Percentiles rank a stretch among this genome's conserved stretches.
These are phyloP conservation scores for Trichosporon sp. DNA, from an alignment of 1,284 basidiomycete species.

Conservation along the genomic window DNA sequence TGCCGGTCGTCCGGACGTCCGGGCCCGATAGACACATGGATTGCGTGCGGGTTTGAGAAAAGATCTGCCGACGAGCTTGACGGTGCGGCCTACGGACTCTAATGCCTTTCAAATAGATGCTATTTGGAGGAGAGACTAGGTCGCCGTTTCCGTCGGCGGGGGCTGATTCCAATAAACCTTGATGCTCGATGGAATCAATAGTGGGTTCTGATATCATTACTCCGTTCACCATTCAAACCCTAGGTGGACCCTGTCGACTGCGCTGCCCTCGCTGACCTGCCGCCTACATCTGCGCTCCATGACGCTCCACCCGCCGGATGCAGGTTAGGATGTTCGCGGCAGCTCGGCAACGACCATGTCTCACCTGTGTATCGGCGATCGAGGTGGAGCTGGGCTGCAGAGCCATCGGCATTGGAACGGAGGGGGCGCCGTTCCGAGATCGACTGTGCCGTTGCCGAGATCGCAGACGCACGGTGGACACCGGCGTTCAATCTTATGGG, in stretches of 20 bases:
- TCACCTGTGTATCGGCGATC: not conserved
- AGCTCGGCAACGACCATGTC: not conserved
- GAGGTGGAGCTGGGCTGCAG: not conserved
- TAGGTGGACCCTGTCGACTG: not conserved
- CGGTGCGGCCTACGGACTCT: too few relatives aligned
- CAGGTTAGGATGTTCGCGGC: not conserved
- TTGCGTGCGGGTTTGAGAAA: not conserved
- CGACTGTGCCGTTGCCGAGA: not conserved
- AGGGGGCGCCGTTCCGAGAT: not conserved
- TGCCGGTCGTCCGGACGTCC: not conserved
- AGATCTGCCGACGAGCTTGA: not conserved
- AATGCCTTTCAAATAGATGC: too few relatives aligned
- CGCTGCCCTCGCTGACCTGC: too few relatives aligned
- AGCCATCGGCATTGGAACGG: not conserved
- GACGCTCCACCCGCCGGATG: not conserved
- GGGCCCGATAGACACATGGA: not conserved
- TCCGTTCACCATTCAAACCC: not conserved
- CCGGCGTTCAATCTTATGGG: not conserved
- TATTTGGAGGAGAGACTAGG: not conserved
- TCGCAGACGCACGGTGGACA: not conserved
- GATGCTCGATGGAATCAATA: not conserved
- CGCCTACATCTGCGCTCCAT: not conserved
- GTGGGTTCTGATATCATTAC: constrained; percentile 18
- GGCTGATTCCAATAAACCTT: constrained; percentile 17
- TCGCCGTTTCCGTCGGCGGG: not conserved